Evolutionary conservation across 257 asterid genomes (phyloP).

Genomic region (Solanum tacnaense): DNA sequence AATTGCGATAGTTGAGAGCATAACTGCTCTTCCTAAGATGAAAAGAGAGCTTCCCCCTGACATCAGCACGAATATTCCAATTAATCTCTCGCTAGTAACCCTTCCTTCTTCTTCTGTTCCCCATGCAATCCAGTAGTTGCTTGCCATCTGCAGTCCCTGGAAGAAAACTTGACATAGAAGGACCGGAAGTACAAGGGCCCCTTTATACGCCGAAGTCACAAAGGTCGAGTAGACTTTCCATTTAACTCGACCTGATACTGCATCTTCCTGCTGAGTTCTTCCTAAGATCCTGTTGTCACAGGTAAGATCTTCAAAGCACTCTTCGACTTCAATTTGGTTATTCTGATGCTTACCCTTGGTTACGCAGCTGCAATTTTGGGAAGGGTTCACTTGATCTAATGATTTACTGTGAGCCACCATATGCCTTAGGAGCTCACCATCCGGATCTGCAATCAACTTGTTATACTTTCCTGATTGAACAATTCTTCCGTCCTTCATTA

Average conservation of each 20-base stretch:
- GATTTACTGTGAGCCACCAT: slow-evolving; percentile 56
- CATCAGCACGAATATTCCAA: slow-evolving; percentile 48
- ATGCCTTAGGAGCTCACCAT: slow-evolving; percentile 52
- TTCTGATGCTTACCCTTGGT: slow-evolving; percentile 13
- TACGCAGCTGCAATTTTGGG: slow-evolving; percentile 6
- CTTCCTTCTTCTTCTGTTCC: slow-evolving; percentile 43
- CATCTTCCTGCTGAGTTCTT: slow-evolving; percentile 32
- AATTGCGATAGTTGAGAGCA: slow-evolving; percentile 63
- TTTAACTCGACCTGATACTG: slow-evolving; percentile 64
- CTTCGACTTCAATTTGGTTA: slow-evolving; percentile 28
- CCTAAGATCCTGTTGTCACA: slow-evolving; percentile 16
- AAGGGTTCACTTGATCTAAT: slow-evolving; percentile 41
- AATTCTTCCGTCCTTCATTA: slow-evolving; percentile 63
- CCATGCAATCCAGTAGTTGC: slow-evolving; percentile 94
- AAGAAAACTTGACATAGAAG: slow-evolving; percentile 66
- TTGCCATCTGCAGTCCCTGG: slow-evolving; percentile 69
- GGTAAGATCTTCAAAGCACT: slow-evolving; percentile 24
- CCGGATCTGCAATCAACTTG: slow-evolving; percentile 42
- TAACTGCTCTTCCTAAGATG: slow-evolving; percentile 63
- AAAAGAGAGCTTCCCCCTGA: slow-evolving; percentile 77
- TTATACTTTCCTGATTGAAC: slow-evolving; percentile 63
- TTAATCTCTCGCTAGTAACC: slow-evolving; percentile 31
- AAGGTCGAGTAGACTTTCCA: slow-evolving; percentile 68
- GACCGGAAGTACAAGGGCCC: slow-evolving; percentile 59
- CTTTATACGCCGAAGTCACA: slow-evolving; percentile 61